Evolutionary conservation across 176 grass and related monocot species (phyloP).

Genomic region (Pontederia paniculata): DNA sequence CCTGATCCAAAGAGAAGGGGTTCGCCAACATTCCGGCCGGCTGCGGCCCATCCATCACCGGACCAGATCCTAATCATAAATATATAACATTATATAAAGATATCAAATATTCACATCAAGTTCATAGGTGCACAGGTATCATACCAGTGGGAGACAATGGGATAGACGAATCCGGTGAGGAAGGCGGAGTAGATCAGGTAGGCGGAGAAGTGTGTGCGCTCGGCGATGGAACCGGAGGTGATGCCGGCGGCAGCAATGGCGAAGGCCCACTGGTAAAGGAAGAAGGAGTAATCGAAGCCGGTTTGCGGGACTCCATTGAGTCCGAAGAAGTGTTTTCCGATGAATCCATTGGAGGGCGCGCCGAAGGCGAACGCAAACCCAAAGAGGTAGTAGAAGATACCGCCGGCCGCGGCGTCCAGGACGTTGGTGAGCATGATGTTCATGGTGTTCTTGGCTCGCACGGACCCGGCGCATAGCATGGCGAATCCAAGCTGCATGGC

Average conservation of each 20-base stretch:
- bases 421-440: conserved; percentile 36
- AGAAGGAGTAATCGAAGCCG: conserved; percentile 26
- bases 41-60: conserved; percentile 5
- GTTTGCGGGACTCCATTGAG: conserved; percentile 11
- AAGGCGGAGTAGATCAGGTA: conserved; percentile 29
- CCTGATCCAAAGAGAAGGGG: background rate
- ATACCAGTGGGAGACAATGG: conserved; percentile 31
- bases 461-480: conserved; percentile 31
- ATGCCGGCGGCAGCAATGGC: conserved; percentile 28
- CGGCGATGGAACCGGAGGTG: conserved; percentile 29
- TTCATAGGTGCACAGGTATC: background rate
- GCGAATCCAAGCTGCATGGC: conserved; percentile 32
- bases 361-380: conserved; percentile 32
- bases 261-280: conserved; percentile 37
- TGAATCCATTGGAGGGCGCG: conserved; percentile 24
- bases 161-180: conserved; percentile 35
- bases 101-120: no score
- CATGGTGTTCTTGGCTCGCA: conserved; percentile 22
- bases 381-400: conserved; percentile 29
- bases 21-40: background rate
- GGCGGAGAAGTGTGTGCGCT: conserved; percentile 27
- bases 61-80: conserved; percentile 4
- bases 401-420: conserved; percentile 17
- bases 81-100: no score
- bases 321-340: conserved; percentile 24